phyloP scores from a whole-genome alignment of 2,329 filamentous ascomycete species.

The Fusarium continuum region DNA sequence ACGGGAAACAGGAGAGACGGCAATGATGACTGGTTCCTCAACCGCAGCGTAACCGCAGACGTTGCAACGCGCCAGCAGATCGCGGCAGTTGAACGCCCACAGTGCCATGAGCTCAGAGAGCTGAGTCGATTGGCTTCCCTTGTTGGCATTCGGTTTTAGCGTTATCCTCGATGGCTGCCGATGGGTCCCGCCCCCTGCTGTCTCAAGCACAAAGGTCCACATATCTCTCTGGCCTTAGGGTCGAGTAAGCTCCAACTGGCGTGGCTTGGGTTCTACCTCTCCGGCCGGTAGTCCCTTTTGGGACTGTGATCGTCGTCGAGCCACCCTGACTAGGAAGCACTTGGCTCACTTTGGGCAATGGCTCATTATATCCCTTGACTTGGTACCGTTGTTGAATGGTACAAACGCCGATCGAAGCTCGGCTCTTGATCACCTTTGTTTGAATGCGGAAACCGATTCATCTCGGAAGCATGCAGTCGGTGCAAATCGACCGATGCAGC shows the following conservation, averaged over 20 bases:
- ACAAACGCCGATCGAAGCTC: constrained; percentile 47
- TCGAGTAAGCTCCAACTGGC: constrained; percentile 36
- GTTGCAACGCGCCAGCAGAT: constrained; percentile 39
- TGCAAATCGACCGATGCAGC: constrained; percentile 31
- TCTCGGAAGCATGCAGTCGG: constrained; percentile 38
- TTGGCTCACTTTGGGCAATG: constrained; percentile 41
- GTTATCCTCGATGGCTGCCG: constrained; percentile 40
- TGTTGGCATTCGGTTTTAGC: constrained; percentile 38
- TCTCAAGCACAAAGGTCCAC: constrained; percentile 33
- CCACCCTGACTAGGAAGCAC: constrained; percentile 36
- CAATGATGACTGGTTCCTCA: constrained; percentile 31
- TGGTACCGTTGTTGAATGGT: constrained; percentile 31
- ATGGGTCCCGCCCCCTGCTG: constrained; percentile 43
- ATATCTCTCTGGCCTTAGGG: constrained; percentile 41
- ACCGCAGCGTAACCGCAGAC: constrained; percentile 38
- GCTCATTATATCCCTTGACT: constrained; percentile 30
- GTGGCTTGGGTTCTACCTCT: constrained; percentile 36
- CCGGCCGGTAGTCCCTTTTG: constrained; percentile 43
- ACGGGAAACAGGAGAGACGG: constrained; percentile 13
- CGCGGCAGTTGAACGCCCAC: constrained; percentile 44
- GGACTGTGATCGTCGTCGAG: constrained; percentile 41
- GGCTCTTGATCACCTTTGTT: constrained; percentile 40
- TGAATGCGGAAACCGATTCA: constrained; percentile 37
- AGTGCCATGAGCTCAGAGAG: constrained; percentile 34
- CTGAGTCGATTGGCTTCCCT: constrained; percentile 34